Evolutionary conservation across 2,329 filamentous ascomycete species (phyloP).

Genomic region (Tolypocladium tropicale): DNA sequence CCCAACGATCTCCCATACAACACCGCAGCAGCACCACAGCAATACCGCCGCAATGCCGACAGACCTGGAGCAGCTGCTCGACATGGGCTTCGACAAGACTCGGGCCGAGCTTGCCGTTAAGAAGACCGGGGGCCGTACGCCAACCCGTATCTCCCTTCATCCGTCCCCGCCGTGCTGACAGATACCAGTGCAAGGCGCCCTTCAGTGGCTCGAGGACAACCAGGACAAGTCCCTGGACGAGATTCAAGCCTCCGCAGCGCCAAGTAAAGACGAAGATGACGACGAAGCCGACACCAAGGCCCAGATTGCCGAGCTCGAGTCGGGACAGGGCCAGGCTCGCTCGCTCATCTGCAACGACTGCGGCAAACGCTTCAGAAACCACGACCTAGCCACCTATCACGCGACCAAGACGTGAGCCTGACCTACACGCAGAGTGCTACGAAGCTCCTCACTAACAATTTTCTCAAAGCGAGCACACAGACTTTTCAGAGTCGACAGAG

Average conservation of each 20-base stretch:
- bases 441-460: conserved; percentile 3
- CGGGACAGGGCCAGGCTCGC: conserved; percentile 47
- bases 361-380: conserved; percentile 77
- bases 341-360: conserved; percentile 93
- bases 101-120: conserved; percentile 77
- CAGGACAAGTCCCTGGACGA: conserved; percentile 81
- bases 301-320: conserved; percentile 55
- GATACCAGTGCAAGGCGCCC: conserved; percentile 64
- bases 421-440: neutral
- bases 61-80: conserved; percentile 51
- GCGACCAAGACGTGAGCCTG: conserved; percentile 65
- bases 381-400: conserved; percentile 78
- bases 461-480: conserved; percentile 61
- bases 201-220: conserved; percentile 92
- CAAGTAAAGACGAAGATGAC: conserved; percentile 31
- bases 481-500: conserved; percentile 90
- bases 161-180: conserved; percentile 1
- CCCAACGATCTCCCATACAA: neutral
- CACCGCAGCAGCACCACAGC: conserved; percentile 3
- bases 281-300: conserved; percentile 37
- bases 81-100: conserved; percentile 75
- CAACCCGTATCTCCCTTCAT: neutral
- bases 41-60: conserved; percentile 41
- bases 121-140: conserved; percentile 68
- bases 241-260: conserved; percentile 43